phyloP scores from a whole-genome alignment of 202 grass and related monocot species.

The Setaria italica region DNA sequence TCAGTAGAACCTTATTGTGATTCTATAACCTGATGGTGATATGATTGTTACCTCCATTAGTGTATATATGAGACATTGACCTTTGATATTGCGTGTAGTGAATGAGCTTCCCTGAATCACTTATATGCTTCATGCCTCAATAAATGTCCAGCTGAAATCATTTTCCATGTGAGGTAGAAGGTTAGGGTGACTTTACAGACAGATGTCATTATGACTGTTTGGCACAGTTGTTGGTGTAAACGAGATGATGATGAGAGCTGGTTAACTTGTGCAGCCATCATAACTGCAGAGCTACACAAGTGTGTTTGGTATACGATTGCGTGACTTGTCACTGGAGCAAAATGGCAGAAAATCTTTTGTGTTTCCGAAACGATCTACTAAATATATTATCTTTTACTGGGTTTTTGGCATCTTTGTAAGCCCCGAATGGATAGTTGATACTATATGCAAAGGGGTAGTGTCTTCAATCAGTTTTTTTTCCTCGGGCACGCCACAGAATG shows the following conservation, averaged over 20 bases:
- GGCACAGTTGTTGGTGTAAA: neutral
- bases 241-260: conserved; percentile 3
- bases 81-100: conserved; percentile 15
- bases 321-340: neutral
- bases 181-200: neutral
- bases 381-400: neutral
- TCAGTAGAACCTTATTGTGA: neutral
- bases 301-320: neutral
- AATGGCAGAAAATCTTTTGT: conserved; percentile 11
- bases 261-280: neutral
- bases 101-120: neutral
- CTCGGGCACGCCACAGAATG: neutral
- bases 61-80: neutral
- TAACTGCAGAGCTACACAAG: neutral
- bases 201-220: neutral
- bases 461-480: neutral
- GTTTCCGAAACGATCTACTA: conserved; percentile 5
- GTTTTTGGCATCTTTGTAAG: neutral
- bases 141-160: neutral
- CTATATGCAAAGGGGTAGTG: neutral
- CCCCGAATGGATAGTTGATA: neutral
- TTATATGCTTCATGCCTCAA: neutral
- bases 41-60: neutral
- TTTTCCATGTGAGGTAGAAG: neutral
- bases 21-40: neutral